These are phyloP conservation scores for Mytilinidion resinicola DNA, from an alignment of 495 filamentous ascomycete genomes.

Conservation along the genomic window DNA sequence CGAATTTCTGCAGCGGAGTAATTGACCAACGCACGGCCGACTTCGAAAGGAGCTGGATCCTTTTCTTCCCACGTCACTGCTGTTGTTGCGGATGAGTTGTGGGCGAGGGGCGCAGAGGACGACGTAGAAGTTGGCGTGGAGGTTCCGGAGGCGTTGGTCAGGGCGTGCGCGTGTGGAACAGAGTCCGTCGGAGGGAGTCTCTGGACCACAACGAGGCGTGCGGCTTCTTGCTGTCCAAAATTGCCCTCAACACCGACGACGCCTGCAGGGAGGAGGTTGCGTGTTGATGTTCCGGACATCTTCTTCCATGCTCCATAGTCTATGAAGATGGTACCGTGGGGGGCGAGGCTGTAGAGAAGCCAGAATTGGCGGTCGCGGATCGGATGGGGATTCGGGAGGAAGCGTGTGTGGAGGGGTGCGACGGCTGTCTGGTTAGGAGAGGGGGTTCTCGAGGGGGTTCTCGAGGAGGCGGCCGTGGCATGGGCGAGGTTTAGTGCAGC, in stretches of 20 bases:
- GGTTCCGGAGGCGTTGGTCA: not conserved
- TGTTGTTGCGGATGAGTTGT: slow-evolving; percentile 3
- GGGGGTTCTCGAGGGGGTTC: slow-evolving; percentile 15
- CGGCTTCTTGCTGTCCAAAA: slow-evolving; percentile 89
- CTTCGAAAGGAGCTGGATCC: slow-evolving; percentile 54
- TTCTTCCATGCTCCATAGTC: slow-evolving; percentile 81
- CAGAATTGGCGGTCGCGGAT: slow-evolving; percentile 94
- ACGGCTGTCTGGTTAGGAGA: slow-evolving; percentile 5
- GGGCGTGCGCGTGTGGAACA: slow-evolving; percentile 30
- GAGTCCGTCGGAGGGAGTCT: slow-evolving; percentile 19
- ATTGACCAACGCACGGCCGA: slow-evolving; percentile 88
- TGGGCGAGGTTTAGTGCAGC: slow-evolving; percentile 13
- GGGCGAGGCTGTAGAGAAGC: slow-evolving; percentile 89
- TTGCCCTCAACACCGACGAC: slow-evolving; percentile 81
- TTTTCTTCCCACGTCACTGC: slow-evolving; percentile 23
- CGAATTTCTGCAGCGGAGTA: slow-evolving; percentile 79
- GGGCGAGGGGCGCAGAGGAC: slow-evolving; percentile 7
- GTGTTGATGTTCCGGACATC: slow-evolving; percentile 60
- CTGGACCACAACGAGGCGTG: slow-evolving; percentile 72
- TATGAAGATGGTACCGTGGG: slow-evolving; percentile 87
- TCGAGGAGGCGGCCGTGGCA: slow-evolving; percentile 2
- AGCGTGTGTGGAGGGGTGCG: slow-evolving; percentile 81
- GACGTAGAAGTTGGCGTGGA: not conserved
- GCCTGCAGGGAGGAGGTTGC: slow-evolving; percentile 80
- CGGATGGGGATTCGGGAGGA: slow-evolving; percentile 77